Evolutionary conservation across 257 asterid genomes (phyloP).

Genomic region (Nicotiana benthamiana): DNA sequence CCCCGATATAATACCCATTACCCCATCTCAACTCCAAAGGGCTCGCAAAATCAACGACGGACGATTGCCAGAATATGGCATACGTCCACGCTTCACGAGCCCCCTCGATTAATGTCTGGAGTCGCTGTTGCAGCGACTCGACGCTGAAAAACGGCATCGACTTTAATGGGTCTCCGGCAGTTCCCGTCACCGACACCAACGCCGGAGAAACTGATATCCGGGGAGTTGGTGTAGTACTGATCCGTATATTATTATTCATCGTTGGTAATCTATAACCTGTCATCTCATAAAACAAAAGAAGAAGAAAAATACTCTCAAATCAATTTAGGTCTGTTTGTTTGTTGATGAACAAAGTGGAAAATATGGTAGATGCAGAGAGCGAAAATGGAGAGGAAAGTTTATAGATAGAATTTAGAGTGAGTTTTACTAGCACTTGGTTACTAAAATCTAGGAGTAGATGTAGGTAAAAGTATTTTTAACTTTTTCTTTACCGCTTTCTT

Average conservation of each 20-base stretch:
- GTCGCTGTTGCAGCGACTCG: slow-evolving; percentile 73
- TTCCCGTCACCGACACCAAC: neutral
- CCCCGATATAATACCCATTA: slow-evolving; percentile 78
- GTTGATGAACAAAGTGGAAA: too few relatives aligned
- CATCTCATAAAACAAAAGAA: slow-evolving; percentile 22
- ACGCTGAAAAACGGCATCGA: slow-evolving; percentile 33
- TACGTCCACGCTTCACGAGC: slow-evolving; percentile 78
- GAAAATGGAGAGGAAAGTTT: too few relatives aligned
- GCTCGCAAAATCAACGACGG: slow-evolving; percentile 34
- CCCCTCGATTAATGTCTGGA: slow-evolving; percentile 61
- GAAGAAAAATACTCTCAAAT: neutral
- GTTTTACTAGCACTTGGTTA: too few relatives aligned
- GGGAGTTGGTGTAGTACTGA: neutral
- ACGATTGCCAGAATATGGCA: slow-evolving; percentile 84
- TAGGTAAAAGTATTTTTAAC: too few relatives aligned
- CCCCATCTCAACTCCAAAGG: slow-evolving; percentile 59
- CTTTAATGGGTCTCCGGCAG: neutral
- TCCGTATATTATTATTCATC: slow-evolving; percentile 32
- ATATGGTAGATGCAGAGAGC: too few relatives aligned
- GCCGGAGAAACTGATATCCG: neutral
- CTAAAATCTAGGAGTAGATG: too few relatives aligned
- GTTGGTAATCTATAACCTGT: slow-evolving; percentile 27
- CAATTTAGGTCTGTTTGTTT: neutral
- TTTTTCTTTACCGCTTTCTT: too few relatives aligned
- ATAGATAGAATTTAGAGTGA: too few relatives aligned